A percentile compares a stretch with the other conserved stretches of the same genome.
phyloP scores from a whole-genome alignment of 306 rosid species.

The Cajanus cajan region DNA sequence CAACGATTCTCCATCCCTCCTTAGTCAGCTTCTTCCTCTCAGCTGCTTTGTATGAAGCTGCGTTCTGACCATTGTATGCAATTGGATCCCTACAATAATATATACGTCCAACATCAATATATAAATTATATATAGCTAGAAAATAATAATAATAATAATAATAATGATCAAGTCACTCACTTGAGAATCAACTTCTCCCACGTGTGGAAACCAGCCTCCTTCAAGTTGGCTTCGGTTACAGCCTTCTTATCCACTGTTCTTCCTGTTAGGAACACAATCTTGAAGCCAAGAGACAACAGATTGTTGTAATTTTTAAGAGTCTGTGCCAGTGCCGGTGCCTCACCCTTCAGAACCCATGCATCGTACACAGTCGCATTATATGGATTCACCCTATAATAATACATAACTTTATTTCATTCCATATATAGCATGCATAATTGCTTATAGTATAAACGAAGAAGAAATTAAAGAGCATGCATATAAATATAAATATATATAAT shows the following conservation, averaged over 20 bases:
- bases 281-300: constrained; percentile 36
- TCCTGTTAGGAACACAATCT: constrained; percentile 48
- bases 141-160: no score
- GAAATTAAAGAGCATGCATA: no score
- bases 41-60: constrained; percentile 43
- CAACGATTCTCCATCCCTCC: constrained; percentile 52
- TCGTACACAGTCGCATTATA: constrained; percentile 10
- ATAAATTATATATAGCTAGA: no score
- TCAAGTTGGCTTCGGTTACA: constrained; percentile 38
- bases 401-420: no score
- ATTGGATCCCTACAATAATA: constrained; percentile 38
- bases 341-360: constrained; percentile 32
- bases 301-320: constrained; percentile 32
- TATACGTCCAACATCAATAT: no score
- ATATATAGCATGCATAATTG: no score
- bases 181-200: constrained; percentile 54
- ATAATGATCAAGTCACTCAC: no score
- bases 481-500: no score
- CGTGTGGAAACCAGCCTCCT: constrained; percentile 35
- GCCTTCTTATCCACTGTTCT: constrained; percentile 16
- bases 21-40: constrained; percentile 43
- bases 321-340: constrained; percentile 52
- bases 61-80: constrained; percentile 9
- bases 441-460: no score
- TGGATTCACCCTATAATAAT: constrained; percentile 37